Base-by-base conservation (phyloP, 2,329 filamentous ascomycete genomes). In the Hypocreales sp. region DNA sequence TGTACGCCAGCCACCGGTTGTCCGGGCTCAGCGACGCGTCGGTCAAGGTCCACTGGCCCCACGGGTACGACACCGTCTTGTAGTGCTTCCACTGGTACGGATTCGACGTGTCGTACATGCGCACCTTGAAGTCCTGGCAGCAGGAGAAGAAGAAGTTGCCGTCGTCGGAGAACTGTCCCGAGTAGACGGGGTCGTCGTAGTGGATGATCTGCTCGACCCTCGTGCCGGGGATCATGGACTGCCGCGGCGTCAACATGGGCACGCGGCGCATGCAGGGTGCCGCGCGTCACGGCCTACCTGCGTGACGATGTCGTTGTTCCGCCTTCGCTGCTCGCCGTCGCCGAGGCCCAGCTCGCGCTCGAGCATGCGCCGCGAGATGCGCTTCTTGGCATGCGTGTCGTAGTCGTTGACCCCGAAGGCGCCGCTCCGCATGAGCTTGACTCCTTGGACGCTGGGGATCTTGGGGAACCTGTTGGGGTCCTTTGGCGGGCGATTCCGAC, bases 101-200 rank as follows among this genome's bases (percentile, higher is more conserved):
- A 40, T 94, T 93, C 2, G 81, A 86, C 0, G 90, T 95, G 50
- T 95, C 87, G 53, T 95, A 98, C 81, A 98, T 86, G 28, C 86
- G 78, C 8, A 98, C 84, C 40, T 74, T 79, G 56, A 93, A 93
- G 51, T 95, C 86, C 51, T 94, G 83, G 8, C 79, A 79, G 44
- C 80, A 90, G 5, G 79, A 76, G 47, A 87, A 95, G 58, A 94
- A 95, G 58, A 95, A 95, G 51, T 93, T 92, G 15, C 90, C 90
- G 41, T 98, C 90, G 37, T 92, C 81, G 0, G 83, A 93, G 48
- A 95, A 98, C 47, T 95, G 87, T 2, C 90, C 90, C 4, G 83
- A 93, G 46, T 95, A 95, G 28, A 90, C 86, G 22, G 82, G 74
- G 5, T 77, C 67, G 30, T 86, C 72, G 46, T 86, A 92, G 42